Conservation (phyloP, 169 alveolate genomes). For the Pseudocohnilembus persalinus region DNA sequence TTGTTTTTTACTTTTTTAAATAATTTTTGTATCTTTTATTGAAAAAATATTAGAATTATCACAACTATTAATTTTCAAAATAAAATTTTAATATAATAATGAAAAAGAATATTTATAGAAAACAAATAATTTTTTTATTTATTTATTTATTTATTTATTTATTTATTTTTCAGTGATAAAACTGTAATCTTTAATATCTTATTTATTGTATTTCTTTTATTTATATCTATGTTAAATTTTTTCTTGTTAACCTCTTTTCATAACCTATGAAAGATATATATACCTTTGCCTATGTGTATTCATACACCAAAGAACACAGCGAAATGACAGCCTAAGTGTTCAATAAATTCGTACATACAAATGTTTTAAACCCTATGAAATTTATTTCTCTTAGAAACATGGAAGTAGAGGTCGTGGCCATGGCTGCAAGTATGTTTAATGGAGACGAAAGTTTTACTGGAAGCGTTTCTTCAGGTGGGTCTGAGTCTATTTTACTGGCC, state of each 20-base stretch:
- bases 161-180: not conserved
- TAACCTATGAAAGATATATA: not conserved
- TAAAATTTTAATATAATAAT: not conserved
- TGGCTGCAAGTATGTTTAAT: constrained; percentile 22
- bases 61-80: no score
- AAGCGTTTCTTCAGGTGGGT: constrained; percentile 7
- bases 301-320: not conserved
- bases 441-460: constrained; percentile 15
- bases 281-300: not conserved
- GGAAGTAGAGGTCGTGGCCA: constrained; percentile 21
- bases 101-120: not conserved
- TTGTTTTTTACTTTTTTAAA: no score
- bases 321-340: not conserved
- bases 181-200: no score
- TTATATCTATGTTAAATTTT: no score
- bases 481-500: constrained; percentile 17
- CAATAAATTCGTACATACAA: not conserved
- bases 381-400: constrained; percentile 17
- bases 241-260: no score
- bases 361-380: constrained; percentile 19
- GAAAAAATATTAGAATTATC: no score
- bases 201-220: no score
- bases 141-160: no score
- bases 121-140: not conserved
- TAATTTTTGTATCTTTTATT: no score